These are phyloP conservation scores for Balansia obtecta DNA, from an alignment of 2,329 filamentous ascomycete species.

Conservation along the genomic window DNA sequence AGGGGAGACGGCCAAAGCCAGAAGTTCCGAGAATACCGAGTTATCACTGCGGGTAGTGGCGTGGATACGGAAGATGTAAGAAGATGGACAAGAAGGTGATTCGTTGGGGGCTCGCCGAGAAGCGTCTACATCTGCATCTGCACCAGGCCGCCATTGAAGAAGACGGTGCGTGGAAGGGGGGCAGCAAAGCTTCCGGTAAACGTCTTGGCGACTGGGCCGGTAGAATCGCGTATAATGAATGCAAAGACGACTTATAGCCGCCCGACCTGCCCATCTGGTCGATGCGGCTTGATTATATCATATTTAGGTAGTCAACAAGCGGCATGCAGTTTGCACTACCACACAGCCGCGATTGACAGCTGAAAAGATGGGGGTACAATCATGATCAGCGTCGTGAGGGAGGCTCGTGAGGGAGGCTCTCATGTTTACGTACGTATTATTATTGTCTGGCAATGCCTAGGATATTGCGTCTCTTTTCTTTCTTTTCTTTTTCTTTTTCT, in stretches of 20 bases:
- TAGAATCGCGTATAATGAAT: neutral
- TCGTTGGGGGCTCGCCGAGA: neutral
- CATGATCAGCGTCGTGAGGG: neutral
- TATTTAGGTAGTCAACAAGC: neutral
- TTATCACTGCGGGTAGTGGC: neutral
- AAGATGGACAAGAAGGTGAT: neutral
- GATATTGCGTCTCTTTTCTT: too few relatives aligned
- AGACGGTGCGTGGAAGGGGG: neutral
- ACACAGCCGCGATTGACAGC: neutral
- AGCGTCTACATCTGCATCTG: slow-evolving; percentile 1
- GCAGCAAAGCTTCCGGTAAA: too few relatives aligned
- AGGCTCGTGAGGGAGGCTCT: too few relatives aligned
- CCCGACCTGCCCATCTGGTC: neutral
- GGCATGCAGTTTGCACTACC: neutral
- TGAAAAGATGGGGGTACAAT: neutral
- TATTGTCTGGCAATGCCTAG: too few relatives aligned
- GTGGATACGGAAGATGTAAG: neutral
- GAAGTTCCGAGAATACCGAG: neutral
- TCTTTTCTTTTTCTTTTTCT: too few relatives aligned
- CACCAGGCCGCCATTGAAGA: slow-evolving; percentile 4
- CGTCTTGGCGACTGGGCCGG: neutral
- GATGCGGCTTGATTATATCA: neutral
- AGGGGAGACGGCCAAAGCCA: neutral
- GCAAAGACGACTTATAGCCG: neutral
- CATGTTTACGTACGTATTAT: too few relatives aligned